A percentile compares a stretch with the other conserved stretches of the same genome.
Conservation (phyloP, 202 grass and related monocot species). For the Panicum hallii region DNA sequence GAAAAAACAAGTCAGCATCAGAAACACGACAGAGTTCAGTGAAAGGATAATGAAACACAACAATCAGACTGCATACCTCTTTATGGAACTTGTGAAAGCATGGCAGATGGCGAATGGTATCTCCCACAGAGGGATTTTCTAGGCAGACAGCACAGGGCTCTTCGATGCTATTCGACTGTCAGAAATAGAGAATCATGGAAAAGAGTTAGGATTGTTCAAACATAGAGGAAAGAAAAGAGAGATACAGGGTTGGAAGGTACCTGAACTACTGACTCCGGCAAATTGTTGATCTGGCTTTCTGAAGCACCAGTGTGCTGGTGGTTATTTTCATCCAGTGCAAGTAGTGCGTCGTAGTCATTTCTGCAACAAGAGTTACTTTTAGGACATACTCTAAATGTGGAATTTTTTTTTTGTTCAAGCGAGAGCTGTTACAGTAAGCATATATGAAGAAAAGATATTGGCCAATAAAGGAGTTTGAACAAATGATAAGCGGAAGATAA, state of each 20-base stretch:
- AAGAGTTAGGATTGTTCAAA: conserved; percentile 23
- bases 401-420: neutral
- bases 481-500: conserved; percentile 13
- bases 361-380: conserved; percentile 49
- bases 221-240: neutral
- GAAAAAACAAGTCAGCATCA: conserved; percentile 41
- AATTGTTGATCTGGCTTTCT: conserved; percentile 77
- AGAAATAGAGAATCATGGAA: conserved; percentile 17
- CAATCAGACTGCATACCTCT: conserved; percentile 54
- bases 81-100: conserved; percentile 97
- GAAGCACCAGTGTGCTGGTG: conserved; percentile 86
- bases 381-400: neutral
- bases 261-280: conserved; percentile 84
- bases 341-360: conserved; percentile 78
- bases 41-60: conserved; percentile 15
- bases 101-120: conserved; percentile 79
- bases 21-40: conserved; percentile 10
- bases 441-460: conserved; percentile 6
- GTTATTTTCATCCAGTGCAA: conserved; percentile 80
- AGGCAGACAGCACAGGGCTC: conserved; percentile 87
- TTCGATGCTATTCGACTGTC: conserved; percentile 61
- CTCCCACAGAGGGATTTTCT: conserved; percentile 70
- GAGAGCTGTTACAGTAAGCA: neutral
- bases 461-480: conserved; percentile 1
- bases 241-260: conserved; percentile 30